Percentiles rank a stretch among this genome's conserved stretches.
Evolutionary conservation across 2,329 filamentous ascomycete genomes (phyloP).

Genomic region (Penicillium glabrum): DNA sequence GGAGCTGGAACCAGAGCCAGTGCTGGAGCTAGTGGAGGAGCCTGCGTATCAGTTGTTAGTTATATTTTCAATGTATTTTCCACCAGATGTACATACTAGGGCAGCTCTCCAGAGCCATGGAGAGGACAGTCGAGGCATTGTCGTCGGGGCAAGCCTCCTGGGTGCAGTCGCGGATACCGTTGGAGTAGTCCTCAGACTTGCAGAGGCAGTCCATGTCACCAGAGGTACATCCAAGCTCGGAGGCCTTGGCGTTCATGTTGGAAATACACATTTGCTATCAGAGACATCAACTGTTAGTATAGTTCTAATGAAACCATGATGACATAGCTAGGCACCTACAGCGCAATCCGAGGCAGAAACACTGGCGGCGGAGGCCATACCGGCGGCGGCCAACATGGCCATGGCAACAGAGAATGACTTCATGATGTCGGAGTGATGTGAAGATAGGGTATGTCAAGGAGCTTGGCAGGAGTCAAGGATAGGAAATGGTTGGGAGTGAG

Average conservation of each 20-base stretch:
- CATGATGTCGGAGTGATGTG: constrained; percentile 23
- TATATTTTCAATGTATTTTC: neutral
- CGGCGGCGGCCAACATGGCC: constrained; percentile 29
- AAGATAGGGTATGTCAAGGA: neutral
- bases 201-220: constrained; percentile 44
- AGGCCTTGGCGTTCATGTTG: constrained; percentile 45
- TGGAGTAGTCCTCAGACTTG: constrained; percentile 40
- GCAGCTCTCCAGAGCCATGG: constrained; percentile 38
- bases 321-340: constrained; percentile 21
- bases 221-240: constrained; percentile 39
- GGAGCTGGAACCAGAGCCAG: constrained; percentile 15
- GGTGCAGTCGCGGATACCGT: constrained; percentile 50
- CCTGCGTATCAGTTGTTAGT: neutral
- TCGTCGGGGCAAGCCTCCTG: constrained; percentile 43
- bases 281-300: constrained; percentile 27
- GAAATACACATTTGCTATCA: constrained; percentile 45
- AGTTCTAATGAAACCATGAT: neutral
- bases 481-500: neutral
- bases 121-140: constrained; percentile 32
- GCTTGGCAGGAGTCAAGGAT: neutral
- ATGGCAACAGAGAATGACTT: constrained; percentile 34
- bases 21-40: constrained; percentile 8
- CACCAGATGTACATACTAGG: constrained; percentile 22
- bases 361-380: constrained; percentile 25
- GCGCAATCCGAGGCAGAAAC: constrained; percentile 32